phyloP scores from a whole-genome alignment of 257 asterid genomes.

The Scutellaria galericulata region DNA sequence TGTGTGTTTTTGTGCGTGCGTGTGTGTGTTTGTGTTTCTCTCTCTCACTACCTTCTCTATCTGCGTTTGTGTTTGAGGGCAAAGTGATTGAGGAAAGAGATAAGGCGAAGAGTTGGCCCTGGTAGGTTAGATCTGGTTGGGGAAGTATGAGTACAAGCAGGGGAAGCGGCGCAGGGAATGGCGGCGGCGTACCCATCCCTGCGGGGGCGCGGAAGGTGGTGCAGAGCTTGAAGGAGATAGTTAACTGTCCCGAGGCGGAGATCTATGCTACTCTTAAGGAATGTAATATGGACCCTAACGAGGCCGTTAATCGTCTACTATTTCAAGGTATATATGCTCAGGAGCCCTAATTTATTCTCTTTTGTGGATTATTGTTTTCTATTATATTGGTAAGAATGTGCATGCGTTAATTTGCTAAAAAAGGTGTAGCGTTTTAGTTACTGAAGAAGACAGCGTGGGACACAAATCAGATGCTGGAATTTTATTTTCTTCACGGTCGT shows the following conservation, averaged over 20 bases:
- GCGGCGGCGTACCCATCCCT: slow-evolving; percentile 57
- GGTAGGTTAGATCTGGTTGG: slow-evolving; percentile 42
- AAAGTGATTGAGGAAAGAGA: slow-evolving; percentile 31
- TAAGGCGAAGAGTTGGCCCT: slow-evolving; percentile 37
- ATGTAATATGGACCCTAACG: slow-evolving; percentile 96
- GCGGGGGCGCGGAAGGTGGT: slow-evolving; percentile 76
- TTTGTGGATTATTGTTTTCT: neutral
- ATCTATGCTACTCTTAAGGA: slow-evolving; percentile 92
- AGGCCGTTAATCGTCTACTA: slow-evolving; percentile 77
- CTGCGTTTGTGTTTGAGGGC: slow-evolving; percentile 14
- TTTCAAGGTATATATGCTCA: slow-evolving; percentile 66
- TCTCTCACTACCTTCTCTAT: neutral
- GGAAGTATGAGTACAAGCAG: slow-evolving; percentile 47
- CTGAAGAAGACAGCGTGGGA: slow-evolving; percentile 7
- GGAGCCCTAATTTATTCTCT: slow-evolving; percentile 35
- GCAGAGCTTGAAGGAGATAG: slow-evolving; percentile 88
- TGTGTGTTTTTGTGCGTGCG: neutral
- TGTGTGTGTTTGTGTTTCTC: neutral
- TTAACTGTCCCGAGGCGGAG: slow-evolving; percentile 81
- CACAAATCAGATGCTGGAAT: slow-evolving; percentile 5
- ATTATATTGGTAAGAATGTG: slow-evolving; percentile 22
- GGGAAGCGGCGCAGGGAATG: slow-evolving; percentile 47
- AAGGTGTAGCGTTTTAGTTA: slow-evolving; percentile 4
- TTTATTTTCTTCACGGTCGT: neutral
- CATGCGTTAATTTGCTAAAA: slow-evolving; percentile 14